Evolutionary conservation across 345 rosid species (phyloP), one percentile per base, ranked within the genome.

Genomic region (Abelmoschus esculentus): DNA sequence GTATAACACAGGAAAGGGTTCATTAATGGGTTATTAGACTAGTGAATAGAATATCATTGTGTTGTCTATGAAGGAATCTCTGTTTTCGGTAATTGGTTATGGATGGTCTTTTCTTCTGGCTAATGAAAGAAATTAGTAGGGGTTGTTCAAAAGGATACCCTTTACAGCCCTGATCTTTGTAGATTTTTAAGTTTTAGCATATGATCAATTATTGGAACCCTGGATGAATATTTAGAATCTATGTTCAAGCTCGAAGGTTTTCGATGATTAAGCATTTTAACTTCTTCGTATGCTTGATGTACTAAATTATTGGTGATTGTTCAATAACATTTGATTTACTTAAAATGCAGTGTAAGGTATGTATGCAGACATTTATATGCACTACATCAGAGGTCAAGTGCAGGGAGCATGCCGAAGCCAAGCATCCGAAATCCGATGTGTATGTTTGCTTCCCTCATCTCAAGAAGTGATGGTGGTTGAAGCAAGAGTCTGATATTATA

Each of bases 281-380:
- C 54, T 15, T 29, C 32, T 8, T 36, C 5, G 31, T 11, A 17
- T 46, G 13, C 26, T 44, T 42, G 69, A 10, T 26, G 59, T 61
- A 9, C 34, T 44, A 6, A 18, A 8, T 7, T 22, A 5, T 15
- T 1, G 11, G 15, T 53, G 38, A 19, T 22, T 8, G 26, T 53
- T 53, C 26, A 17, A 14, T 26, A 56, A 56, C 60, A 15, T 1
- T 44, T 44, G 17, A 1, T 64, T 28, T n/a, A 36, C 22, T 73
- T 67, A 8, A 32, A 54, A 32, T 79, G 80, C 86, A 87, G 86
- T 87, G 89, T 81, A 83, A 85, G 78, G 81, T 82, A 67, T 87
- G 89, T 76, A 87, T 87, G 86, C 92, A 87, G 75, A 83, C 89
- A 19, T 85, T 87, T 76, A 85, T 83, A 32, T 83, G 89, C 72